These are phyloP conservation scores for Mycena pura DNA, from an alignment of 768 basidiomycete genomes.

Conservation along the genomic window DNA sequence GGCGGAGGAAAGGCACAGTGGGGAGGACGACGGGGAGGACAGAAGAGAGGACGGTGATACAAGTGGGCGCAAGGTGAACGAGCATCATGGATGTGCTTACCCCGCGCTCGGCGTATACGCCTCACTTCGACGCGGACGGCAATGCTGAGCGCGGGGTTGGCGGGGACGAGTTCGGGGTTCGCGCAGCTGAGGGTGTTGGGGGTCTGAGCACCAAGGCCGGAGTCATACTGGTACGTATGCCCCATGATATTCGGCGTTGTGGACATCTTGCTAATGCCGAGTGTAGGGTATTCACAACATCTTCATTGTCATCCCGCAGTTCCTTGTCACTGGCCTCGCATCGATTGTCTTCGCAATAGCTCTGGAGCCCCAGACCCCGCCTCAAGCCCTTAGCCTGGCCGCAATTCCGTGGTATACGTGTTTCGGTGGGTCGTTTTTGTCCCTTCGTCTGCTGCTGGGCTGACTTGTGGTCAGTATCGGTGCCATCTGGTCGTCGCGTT, in stretches of 20 bases:
- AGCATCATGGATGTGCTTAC: slow-evolving; percentile 51
- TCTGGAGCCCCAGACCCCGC: slow-evolving; percentile 44
- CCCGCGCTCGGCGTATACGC: slow-evolving; percentile 17
- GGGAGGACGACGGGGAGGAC: background rate
- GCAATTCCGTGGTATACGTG: slow-evolving; percentile 81
- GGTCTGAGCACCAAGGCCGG: slow-evolving; percentile 84
- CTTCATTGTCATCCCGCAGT: slow-evolving; percentile 93
- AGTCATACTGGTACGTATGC: slow-evolving; percentile 73
- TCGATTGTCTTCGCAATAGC: slow-evolving; percentile 82
- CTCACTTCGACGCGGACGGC: background rate
- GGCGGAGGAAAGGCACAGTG: background rate
- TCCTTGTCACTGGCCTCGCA: slow-evolving; percentile 87
- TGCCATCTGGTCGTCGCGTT: slow-evolving; percentile 65
- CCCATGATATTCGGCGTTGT: no score
- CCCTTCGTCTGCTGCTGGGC: background rate
- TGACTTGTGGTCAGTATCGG: slow-evolving; percentile 54
- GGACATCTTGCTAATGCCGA: no score
- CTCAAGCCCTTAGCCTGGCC: slow-evolving; percentile 31
- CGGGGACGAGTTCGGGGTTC: slow-evolving; percentile 36
- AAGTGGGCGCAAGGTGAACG: background rate
- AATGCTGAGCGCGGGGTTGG: slow-evolving; percentile 18
- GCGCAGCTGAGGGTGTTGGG: slow-evolving; percentile 25
- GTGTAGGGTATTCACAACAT: slow-evolving; percentile 92
- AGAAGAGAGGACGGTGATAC: background rate
- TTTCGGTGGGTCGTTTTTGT: slow-evolving; percentile 63